These are phyloP conservation scores for Conringia planisiliqua DNA, from an alignment of 345 rosid genomes.

Conservation along the genomic window DNA sequence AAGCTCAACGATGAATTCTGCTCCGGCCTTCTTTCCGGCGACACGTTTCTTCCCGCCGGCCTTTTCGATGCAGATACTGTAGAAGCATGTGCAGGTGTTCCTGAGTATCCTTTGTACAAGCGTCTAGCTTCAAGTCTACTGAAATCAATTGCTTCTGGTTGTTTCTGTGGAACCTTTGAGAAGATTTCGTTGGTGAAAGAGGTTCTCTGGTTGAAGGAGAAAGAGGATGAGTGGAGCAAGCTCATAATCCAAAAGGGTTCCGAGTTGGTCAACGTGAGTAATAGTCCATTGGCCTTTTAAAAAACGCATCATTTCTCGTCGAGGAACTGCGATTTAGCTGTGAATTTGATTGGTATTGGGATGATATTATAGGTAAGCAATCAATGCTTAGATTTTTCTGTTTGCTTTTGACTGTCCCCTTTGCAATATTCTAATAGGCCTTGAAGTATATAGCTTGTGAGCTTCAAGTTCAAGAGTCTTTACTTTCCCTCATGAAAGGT, in stretches of 20 bases:
- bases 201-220: constrained; percentile 32
- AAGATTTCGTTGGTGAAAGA: constrained; percentile 23
- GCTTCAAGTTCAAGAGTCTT: constrained; percentile 51
- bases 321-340: not conserved
- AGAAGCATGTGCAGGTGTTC: constrained; percentile 43
- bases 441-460: constrained; percentile 36
- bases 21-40: constrained; percentile 39
- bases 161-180: constrained; percentile 24
- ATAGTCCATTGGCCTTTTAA: not conserved
- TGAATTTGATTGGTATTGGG: constrained; percentile 4
- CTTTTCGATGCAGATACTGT: constrained; percentile 6
- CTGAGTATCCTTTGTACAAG: constrained; percentile 46
- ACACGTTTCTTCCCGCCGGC: constrained; percentile 14
- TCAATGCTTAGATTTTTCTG: not conserved
- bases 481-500: constrained; percentile 49
- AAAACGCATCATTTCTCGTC: not conserved
- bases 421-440: constrained; percentile 29
- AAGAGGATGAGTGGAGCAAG: constrained; percentile 40
- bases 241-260: constrained; percentile 37
- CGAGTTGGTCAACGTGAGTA: constrained; percentile 38
- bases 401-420: not conserved
- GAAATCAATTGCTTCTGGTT: constrained; percentile 39
- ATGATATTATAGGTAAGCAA: not conserved
- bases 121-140: constrained; percentile 44
- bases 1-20: constrained; percentile 42